A percentile compares a stretch with the other conserved stretches of the same genome.
These are phyloP conservation scores for Vigna nakashimae DNA, from an alignment of 306 rosid species.

Conservation along the genomic window DNA sequence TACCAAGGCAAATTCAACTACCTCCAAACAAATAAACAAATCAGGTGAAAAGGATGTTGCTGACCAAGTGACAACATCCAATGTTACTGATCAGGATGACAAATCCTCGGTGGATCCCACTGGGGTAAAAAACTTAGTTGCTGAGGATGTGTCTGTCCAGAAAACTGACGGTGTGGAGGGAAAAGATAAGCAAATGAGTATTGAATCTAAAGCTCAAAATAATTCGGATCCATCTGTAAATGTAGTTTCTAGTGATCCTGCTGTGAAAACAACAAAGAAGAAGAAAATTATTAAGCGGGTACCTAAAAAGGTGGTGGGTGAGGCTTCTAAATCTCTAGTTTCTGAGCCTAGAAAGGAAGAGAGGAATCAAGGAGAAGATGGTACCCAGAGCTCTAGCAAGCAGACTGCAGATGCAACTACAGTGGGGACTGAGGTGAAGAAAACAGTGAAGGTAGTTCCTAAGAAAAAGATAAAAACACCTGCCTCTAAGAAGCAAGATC, in stretches of 20 bases:
- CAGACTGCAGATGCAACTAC: conserved; percentile 55
- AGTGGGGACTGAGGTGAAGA: conserved; percentile 45
- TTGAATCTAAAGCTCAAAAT: conserved; percentile 61
- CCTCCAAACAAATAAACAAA: conserved; percentile 56
- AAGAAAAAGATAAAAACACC: conserved; percentile 61
- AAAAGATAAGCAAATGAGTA: conserved; percentile 55
- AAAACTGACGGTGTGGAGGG: conserved; percentile 54
- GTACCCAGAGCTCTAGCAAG: conserved; percentile 48
- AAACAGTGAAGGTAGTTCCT: conserved; percentile 49
- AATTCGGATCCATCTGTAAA: conserved; percentile 54
- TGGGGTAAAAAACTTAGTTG: conserved; percentile 48
- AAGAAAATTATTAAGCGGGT: conserved; percentile 90
- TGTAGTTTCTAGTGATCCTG: conserved; percentile 49
- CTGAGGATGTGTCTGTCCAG: conserved; percentile 50
- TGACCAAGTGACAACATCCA: conserved; percentile 53
- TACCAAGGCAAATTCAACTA: conserved; percentile 56
- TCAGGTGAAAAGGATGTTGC: conserved; percentile 55
- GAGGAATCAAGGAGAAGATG: conserved; percentile 48
- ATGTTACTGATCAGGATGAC: conserved; percentile 49
- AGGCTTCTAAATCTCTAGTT: conserved; percentile 50
- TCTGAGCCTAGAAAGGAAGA: conserved; percentile 52
- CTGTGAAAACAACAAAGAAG: conserved; percentile 66
- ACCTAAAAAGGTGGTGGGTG: conserved; percentile 70
- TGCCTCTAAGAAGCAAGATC: conserved; percentile 47
- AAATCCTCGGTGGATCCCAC: conserved; percentile 58